Base-by-base conservation (phyloP, 2,329 filamentous ascomycete species). In the Phoma herbarum region DNA sequence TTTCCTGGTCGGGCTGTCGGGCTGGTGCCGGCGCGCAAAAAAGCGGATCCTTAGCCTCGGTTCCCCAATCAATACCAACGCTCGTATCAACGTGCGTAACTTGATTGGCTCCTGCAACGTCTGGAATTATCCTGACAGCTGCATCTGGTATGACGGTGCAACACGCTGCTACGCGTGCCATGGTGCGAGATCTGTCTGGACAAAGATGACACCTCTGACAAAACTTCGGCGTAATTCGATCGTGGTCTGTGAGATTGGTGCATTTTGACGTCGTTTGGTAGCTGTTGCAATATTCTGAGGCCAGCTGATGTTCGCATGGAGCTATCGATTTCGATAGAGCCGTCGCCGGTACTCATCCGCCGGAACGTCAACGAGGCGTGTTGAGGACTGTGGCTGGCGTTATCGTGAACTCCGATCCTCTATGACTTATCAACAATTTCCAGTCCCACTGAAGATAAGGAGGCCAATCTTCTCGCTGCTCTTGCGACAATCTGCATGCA, bases 241-340 rank as follows among this genome's bases (percentile, higher is more conserved):
- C 33, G n/a, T 55, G 48, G 60, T 48, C 55, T 57, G 57, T 37
- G 54, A 43, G 44, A 45, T 60, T 57, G 39, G 28, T 43, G 28
- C 28, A 52, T 29, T 25, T 56, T 66, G 64, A 65, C 62, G 64
- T 66, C 57, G 62, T 6, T 45, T 50, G 35, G 44, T 11, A 54
- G 47, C 44, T 37, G 49, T 63, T 51, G 46, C 54, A 45, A 39
- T 28, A 35, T 42, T 25, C 11, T 28, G 20, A 42, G 47, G 46
- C 57, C 53, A 62, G 57, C 42, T 59, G 61, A 62, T 63, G 41
- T 58, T 59, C 47, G 58, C 58, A 42, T 31, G 47, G 44, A 45
- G 44, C 50, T 51, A 54, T 51, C 45, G 50, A 53, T 46, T 25
- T 50, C 50, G 51, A 59, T 59, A 54, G 53, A 35, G 39, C 46